These are phyloP conservation scores for Millerago galiae DNA, from an alignment of 805 yeast species.

Conservation along the genomic window DNA sequence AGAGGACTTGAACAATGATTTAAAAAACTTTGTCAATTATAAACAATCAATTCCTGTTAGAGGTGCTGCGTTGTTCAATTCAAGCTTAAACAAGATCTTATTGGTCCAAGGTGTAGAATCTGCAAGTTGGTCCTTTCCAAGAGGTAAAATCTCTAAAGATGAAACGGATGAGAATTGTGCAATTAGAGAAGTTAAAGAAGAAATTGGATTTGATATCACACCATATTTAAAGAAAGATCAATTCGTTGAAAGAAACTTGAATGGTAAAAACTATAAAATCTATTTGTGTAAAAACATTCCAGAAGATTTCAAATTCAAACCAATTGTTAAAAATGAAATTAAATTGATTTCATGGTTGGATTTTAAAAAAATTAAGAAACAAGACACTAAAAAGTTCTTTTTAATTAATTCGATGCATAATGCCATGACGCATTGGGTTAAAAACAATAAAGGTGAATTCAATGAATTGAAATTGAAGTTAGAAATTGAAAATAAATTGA, in stretches of 20 bases:
- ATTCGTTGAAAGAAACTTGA: constrained; percentile 72
- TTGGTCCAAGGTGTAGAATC: constrained; percentile 83
- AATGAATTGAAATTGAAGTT: constrained; percentile 55
- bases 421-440: constrained; percentile 45
- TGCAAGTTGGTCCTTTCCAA: constrained; percentile 88
- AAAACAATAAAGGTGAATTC: constrained; percentile 39
- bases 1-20: constrained; percentile 73
- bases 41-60: constrained; percentile 91
- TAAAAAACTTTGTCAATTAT: constrained; percentile 74
- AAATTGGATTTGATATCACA: constrained; percentile 82
- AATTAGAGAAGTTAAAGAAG: constrained; percentile 85
- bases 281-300: constrained; percentile 75
- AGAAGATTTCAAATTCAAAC: constrained; percentile 66
- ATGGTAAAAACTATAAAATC: constrained; percentile 81
- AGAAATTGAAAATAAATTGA: constrained; percentile 61
- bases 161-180: constrained; percentile 90
- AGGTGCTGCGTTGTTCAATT: constrained; percentile 85
- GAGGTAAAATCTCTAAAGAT: constrained; percentile 93
- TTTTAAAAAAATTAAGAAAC: constrained; percentile 34
- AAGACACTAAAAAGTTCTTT: constrained; percentile 27
- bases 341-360: constrained; percentile 75
- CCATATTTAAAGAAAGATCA: constrained; percentile 62
- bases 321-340: constrained; percentile 85
- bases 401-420: constrained; percentile 34
- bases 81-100: constrained; percentile 59